Base-by-base conservation (phyloP, 495 filamentous ascomycete species). In the Hypoxylon lienhwacheense region DNA sequence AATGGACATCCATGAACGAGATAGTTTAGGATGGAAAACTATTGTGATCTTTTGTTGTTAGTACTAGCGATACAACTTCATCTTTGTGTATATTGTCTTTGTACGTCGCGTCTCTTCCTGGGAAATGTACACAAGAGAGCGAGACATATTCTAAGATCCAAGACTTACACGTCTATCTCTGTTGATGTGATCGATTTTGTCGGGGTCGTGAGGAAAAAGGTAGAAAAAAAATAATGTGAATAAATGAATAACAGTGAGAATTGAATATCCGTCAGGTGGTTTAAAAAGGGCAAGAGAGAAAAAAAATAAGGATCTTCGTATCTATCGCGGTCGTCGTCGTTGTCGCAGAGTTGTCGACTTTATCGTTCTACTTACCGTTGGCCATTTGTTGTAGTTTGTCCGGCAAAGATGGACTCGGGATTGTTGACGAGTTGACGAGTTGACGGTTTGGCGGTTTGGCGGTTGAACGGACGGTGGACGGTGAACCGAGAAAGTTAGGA, bases 291-390 rank as follows among this genome's bases (percentile, higher is more conserved):
- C 39, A 17, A 26, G 4, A 26, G 24, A 5, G 4, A 8, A 8
- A 8, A 26, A 26, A 26, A 5, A 8, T 26, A 41, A 41, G 37
- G 37, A n/a, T 41, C 37, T 6, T 41, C 14, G 12, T 41, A 25
- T 11, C 16, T 47, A 7, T 47, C 22, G 51, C 17, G 2, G 33
- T 35, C 4, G 32, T 54, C 39, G 32, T 53, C 39, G 47, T 43
- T 26, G 50, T 43, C 39, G 56, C 39, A 26, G 36, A 26, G 47
- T 24, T 47, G 8, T 61, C 47, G 58, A 53, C 47, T 47, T 61
- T 21, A 34, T 43, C 60, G 55, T 47, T 58, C 45, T 35, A 62
- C 57, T 59, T 55, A 63, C 48, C 49, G 50, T 56, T 43, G 29
- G 58, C 34, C 19, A 34, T 47, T 16, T 16, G 34, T 52, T 19